Conservation (phyloP, 257 asterid species). For the Verbena officinalis region DNA sequence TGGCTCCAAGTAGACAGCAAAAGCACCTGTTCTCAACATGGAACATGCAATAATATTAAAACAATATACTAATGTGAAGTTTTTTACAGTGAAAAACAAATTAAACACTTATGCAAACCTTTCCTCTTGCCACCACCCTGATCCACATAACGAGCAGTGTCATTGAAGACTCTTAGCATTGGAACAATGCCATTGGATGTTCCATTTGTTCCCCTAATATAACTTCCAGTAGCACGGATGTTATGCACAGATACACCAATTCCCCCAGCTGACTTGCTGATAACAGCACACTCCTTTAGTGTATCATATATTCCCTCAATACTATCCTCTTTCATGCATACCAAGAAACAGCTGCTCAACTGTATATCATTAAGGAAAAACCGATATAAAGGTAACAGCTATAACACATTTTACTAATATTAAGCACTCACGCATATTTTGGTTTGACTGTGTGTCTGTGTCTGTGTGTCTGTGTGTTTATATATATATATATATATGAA, state of each 20-base stretch:
- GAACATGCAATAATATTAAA: slow-evolving; percentile 8
- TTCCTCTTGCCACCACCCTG: slow-evolving; percentile 99
- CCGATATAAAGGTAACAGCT: slow-evolving; percentile 5
- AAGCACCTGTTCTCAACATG: slow-evolving; percentile 60
- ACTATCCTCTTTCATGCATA: slow-evolving; percentile 98
- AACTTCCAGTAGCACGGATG: slow-evolving; percentile 97
- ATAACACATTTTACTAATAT: too few relatives aligned
- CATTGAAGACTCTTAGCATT: slow-evolving; percentile 93
- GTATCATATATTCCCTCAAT: slow-evolving; percentile 97
- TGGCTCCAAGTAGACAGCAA: slow-evolving; percentile 98
- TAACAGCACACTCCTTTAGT: slow-evolving; percentile 94
- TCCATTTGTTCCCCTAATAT: slow-evolving; percentile 97
- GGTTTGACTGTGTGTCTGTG: too few relatives aligned
- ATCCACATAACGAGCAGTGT: slow-evolving; percentile 94
- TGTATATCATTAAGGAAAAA: slow-evolving; percentile 30
- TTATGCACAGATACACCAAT: slow-evolving; percentile 91
- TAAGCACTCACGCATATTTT: too few relatives aligned
- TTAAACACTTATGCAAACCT: slow-evolving; percentile 44
- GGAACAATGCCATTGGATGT: slow-evolving; percentile 96
- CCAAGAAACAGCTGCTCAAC: slow-evolving; percentile 96
- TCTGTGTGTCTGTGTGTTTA: background rate
- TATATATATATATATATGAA: background rate
- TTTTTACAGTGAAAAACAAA: background rate
- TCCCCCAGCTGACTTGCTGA: slow-evolving; percentile 99
- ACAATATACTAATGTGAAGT: background rate